Evolutionary conservation across 1,284 basidiomycete genomes (phyloP), one percentile per base, ranked within the genome.

Genomic region (Pseudozyma thailandica): DNA sequence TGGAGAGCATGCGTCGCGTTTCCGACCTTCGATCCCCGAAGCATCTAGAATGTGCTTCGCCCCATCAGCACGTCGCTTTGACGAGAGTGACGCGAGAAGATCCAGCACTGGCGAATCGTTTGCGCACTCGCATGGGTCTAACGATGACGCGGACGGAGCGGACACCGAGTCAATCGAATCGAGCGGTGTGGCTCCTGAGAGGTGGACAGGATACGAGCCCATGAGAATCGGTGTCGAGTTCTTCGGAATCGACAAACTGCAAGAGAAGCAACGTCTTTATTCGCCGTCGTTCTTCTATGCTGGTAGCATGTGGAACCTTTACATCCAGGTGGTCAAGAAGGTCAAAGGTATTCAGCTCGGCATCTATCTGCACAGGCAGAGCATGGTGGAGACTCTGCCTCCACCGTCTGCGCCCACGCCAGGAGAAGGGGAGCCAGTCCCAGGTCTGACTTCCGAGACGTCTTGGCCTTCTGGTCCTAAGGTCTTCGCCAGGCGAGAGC

Each of bases 331-430:
- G 47, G 88, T 90, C 41, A 87, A 88, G 62, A 90, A 90, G 85
- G 90, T 89, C 75, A 86, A 86, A 58, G 85, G 85, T 31, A 87
- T 88, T 1, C 93, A 96, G 81, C 86, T 96, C 0, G 93, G 94
- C 1, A 89, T 96, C 47, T 97, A 96, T 77, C 86, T 97, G 3
- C 92, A 94, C 79, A 87, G 93, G 10, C 92, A 94, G 83, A 90
- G 89, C 30, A 88, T 85, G 59, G 86, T 90, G 39, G 91, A 91
- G 65, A 86, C 87, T 18, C 55, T 78, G 3, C 77, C 77, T 6
- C 68, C 53, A 6, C 57, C 72, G 2, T 73, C 64, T 6, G 87
- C 91, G 37, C 90, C 64, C 0, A 42, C 53, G 16, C 37, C 49
- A 12, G 39, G 31, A 18, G 57, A 55, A 16, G 52, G 28, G 0